Evolutionary conservation across 2,329 filamentous ascomycete genomes (phyloP), one percentile per base, ranked within the genome.

Genomic region (Didymella exigua): DNA sequence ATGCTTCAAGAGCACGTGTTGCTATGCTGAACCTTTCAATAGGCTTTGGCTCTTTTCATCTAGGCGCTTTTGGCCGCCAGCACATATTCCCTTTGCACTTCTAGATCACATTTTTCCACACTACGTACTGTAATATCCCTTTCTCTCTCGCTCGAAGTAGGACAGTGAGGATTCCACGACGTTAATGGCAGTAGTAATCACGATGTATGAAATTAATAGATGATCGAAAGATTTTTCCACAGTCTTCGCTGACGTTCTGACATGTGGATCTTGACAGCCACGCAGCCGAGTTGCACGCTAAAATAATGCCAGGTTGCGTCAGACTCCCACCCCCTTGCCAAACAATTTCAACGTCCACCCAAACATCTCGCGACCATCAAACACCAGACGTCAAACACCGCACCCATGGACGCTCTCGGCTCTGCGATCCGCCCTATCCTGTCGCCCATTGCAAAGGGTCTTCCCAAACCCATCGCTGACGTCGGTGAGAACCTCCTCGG

Each of bases 401-500:
- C 45, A 60, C 75, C 24, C 50, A 80, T 81, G 78, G 78, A 81
- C 31, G 61, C 75, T 40, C 66, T 81, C 61, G 78, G 78, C 58
- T 67, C 73, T 23, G 52, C 76, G 7, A 45, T 52, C 19, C 49
- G 49, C 21, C 49, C 49, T n/a, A 26, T 52, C 46, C 70, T 80
- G 51, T 75, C 76, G 41, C 78, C 78, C 54, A 70, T 80, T 41
- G 80, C 77, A 4, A 76, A 77, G 58, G 78, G 78, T 59, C 77
- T 81, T 33, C 74, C 74, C 7, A 58, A 61, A n/a, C 74, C 74
- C 36, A 62, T 76, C 57, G 67, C 62, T 23, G 65, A 73, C 30
- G 54, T 70, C 0, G 74, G 73, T 41, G 61, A 63, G 59, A 65
- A 62, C 61, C 86, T 99, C 74, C 84, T 99, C 68, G 93, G 93